Evolutionary conservation across 805 yeast species (phyloP), one percentile per base, ranked within the genome.

Genomic region (Suhomyces pyralidae): DNA sequence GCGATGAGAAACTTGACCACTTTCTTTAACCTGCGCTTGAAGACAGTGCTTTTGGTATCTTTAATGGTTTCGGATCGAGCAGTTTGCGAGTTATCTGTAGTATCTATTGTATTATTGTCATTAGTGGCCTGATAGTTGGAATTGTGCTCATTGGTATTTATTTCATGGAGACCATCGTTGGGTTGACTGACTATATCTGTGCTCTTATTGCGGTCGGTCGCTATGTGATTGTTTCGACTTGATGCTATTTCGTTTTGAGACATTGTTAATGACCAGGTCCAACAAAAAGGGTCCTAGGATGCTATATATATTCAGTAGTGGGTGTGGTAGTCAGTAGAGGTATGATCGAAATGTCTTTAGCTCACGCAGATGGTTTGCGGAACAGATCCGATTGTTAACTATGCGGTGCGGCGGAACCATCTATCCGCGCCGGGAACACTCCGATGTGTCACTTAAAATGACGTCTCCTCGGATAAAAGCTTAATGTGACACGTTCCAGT

Each of bases 1-100:
- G 59, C 65, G 3, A 74, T 53, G 6, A 66, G 61, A 49, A 71
- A 75, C 25, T 57, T 56, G 7, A 62, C 42, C 20, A 65, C 65
- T 48, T 52, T 48, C 15, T 38, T 38, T 12, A 38, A 9, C 42
- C 42, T n/a, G 42, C 42, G 42, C 24, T 38, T 17, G 24, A 38
- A 38, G 7, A 17, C 20, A 7, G 20, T 38, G 24, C 42, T 38
- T 19, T 38, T 28, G n/a, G 32, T 28, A 3, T 28, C 28, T 26
- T 8, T 26, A 12, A 12, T 2, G 2, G 28, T 26, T 8, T 26
- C n/a, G n/a, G 32, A 7, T 12, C 12, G 14, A 5, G 7, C 6
- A 28, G 3, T 12, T 28, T 10, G 32, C 6, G 32, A 28, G 14
- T 12, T 28, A 12, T 12, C 32, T 28, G 5, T 28, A 12, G 14